Base-by-base conservation (phyloP, 441 rosid genomes). In the Croton laevigatus region DNA sequence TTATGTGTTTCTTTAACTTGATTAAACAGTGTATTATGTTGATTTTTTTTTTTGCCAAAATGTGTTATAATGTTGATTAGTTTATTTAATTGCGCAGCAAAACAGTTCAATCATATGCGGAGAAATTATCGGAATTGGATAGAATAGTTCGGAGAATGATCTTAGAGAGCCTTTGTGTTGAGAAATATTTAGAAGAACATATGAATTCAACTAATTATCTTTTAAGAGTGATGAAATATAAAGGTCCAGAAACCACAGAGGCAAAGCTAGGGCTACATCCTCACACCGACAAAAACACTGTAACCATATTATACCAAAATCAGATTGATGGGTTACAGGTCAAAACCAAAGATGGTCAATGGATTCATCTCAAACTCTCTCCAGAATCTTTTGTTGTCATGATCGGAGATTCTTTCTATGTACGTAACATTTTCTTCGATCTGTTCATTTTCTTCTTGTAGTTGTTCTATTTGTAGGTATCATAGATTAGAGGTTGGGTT, bases 291-390 rank as follows among this genome's bases (percentile, higher is more conserved):
- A 86, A 87, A 70, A 89, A 90, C 79, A 70, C 82, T 0, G 78
- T 90, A 14, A 90, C 95, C 38, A 85, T 90, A 22, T 82, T 93
- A 70, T 71, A 75, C 72, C 97, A 89, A 63, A 90, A 89, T 73
- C 81, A 93, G 51, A 89, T 90, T 20, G 84, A 73, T 1, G 97
- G 98, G 10, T 75, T 89, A 1, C 82, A 84, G 49, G 75, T 90
- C 0, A 84, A 84, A 69, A 74, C 85, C 32, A 88, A 84, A 76
- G 78, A 80, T 51, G 91, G 89, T 0, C 68, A 79, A 2, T 93
- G 97, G 97, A 80, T 86, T 72, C n/a, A 73, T 27, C 64, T 82
- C 52, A 83, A 88, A 63, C 87, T 89, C 62, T 74, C 93, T 8
- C 76, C 85, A 11, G 79, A 84, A 27, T 83, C 91, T 70, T 91